A percentile compares a stretch with the other conserved stretches of the same genome.
These are phyloP conservation scores for Eucalyptus erythrocorys DNA, from an alignment of 345 rosid genomes.

Conservation along the genomic window DNA sequence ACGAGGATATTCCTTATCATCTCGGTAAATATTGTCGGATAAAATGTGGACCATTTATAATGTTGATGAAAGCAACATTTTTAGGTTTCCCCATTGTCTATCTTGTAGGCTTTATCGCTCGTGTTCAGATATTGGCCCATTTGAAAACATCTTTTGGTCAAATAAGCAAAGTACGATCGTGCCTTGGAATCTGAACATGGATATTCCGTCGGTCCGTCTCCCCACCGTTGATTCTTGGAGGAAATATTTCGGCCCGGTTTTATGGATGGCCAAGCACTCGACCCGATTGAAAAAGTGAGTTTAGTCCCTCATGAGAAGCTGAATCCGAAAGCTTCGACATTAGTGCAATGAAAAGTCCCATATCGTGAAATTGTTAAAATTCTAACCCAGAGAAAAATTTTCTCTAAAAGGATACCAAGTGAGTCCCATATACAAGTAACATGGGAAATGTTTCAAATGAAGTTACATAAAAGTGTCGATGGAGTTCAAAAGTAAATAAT, in stretches of 20 bases:
- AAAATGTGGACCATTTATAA: background rate
- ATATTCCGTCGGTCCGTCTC: background rate
- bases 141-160: background rate
- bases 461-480: background rate
- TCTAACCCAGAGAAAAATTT: background rate
- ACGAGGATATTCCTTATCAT: background rate
- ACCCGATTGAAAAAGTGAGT: background rate
- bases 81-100: background rate
- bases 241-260: background rate
- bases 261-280: background rate
- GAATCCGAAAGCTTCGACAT: background rate
- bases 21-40: background rate
- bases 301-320: background rate
- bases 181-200: background rate
- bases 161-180: background rate
- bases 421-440: background rate
- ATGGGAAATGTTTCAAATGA: background rate
- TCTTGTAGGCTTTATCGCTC: background rate
- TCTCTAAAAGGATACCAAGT: background rate
- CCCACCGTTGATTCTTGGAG: background rate
- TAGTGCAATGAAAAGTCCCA: background rate
- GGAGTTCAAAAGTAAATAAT: background rate
- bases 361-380: background rate
- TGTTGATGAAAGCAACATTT: background rate
- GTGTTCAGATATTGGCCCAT: background rate